These are phyloP conservation scores for Aspergillus sp. DNA, from an alignment of 2,329 filamentous ascomycete species.

Conservation along the genomic window DNA sequence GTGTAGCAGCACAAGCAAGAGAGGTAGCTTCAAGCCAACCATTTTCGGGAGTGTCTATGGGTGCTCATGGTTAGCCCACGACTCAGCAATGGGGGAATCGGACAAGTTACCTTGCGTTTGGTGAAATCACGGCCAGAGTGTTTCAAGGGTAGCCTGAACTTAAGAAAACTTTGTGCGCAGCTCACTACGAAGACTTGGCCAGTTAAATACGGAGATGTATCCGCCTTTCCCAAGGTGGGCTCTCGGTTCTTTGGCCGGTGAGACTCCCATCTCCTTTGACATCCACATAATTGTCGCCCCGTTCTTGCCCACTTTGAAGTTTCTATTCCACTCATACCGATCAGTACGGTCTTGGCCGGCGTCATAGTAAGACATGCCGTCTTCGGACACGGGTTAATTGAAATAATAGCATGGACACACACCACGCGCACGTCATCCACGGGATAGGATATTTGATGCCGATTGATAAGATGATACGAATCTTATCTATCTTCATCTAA, in stretches of 20 bases:
- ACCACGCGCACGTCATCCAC: neutral
- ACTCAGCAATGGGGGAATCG: neutral
- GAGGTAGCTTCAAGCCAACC: slow-evolving; percentile 3
- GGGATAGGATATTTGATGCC: neutral
- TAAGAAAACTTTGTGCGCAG: too few species aligned
- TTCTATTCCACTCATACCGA: neutral
- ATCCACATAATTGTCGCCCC: too few species aligned
- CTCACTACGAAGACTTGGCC: too few species aligned
- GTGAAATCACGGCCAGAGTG: neutral
- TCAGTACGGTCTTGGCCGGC: neutral
- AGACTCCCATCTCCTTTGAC: too few species aligned
- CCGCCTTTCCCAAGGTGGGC: too few species aligned
- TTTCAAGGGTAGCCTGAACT: neutral
- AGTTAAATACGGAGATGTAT: too few species aligned
- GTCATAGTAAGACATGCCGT: neutral
- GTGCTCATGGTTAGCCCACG: neutral
- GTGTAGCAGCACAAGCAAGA: slow-evolving; percentile 6
- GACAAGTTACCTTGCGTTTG: neutral
- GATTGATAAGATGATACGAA: neutral
- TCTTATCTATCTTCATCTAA: neutral
- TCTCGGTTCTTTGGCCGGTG: too few species aligned
- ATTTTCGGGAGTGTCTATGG: neutral
- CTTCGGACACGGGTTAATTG: too few species aligned
- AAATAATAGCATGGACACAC: too few species aligned
- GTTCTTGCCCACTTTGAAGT: neutral